Base-by-base conservation (phyloP, 2,329 filamentous ascomycete genomes). In the Neonectria neomacrospora region DNA sequence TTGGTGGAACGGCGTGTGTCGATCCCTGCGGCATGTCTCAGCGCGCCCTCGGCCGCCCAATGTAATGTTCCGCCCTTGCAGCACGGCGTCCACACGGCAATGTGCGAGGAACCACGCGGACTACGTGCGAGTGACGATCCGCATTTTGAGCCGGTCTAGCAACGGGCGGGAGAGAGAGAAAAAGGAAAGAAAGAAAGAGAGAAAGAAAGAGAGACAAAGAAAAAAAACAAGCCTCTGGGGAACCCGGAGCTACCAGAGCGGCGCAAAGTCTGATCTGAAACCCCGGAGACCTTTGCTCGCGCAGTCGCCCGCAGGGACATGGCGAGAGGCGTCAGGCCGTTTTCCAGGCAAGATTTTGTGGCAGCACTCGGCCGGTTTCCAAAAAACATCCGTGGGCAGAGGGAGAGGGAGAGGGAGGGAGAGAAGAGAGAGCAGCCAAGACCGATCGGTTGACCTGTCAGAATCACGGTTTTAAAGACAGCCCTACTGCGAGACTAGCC, bases 391-490 rank as follows among this genome's bases (percentile, higher is more conserved):
- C 23, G 23, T 26, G 23, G 23, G 23, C 6, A 26, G 23, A 26
- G 23, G 6, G 23, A 26, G 23, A 26, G 23, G 6, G 23, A 26
- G 23, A 26, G 23, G 6, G 23, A 26, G 23, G 6, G 23, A 26
- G 23, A 26, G 23, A 26, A 26, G 23, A 6, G 23, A 26, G 23
- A 26, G 23, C 3, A 26, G 23, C 23, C 6, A 26, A 26, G 23
- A 6, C 28, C 23, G 52, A 63, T 52, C 58, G 65, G 63, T 70
- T 63, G 61, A 34, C 64, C 55, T 61, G 58, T 70, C 66, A 63
- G 59, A 62, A 53, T 48, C 44, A 39, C 42, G 26, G 41, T 41
- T 54, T 7, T 39, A 48, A 50, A 41, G 59, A 52, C 54, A 66
- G 57, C 63, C 63, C 55, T 71, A 59, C 45, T 20, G 37, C 18